Conservation (phyloP, 352 stramenopile species). For the Phytophthora chlamydospora region DNA sequence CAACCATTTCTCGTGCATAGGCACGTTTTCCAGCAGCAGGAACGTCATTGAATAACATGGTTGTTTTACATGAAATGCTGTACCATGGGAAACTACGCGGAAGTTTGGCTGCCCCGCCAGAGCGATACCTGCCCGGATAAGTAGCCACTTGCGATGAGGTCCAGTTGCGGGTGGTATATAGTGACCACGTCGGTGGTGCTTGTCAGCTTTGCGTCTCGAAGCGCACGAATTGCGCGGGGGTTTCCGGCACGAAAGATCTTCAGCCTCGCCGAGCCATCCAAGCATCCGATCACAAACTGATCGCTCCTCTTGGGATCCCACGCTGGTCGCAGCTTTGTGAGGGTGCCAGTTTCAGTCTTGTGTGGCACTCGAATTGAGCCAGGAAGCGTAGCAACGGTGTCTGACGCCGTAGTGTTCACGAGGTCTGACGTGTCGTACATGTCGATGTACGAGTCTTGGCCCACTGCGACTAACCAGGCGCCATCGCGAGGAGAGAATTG, state of each 20-base stretch:
- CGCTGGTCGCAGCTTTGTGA: conserved; percentile 68
- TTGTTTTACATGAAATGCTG: too few species aligned
- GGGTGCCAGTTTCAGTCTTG: conserved; percentile 69
- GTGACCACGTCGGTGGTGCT: conserved; percentile 43
- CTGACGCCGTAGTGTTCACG: conserved; percentile 1
- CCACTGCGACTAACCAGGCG: conserved; percentile 63
- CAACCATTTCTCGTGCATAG: too few species aligned
- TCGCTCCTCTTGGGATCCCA: conserved; percentile 64
- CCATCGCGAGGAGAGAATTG: conserved; percentile 72
- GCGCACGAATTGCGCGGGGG: conserved; percentile 53
- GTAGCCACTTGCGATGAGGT: conserved; percentile 65
- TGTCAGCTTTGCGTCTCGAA: conserved; percentile 26
- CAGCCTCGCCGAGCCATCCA: conserved; percentile 63
- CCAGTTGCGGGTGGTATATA: conserved; percentile 63
- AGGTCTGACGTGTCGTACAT: conserved; percentile 49
- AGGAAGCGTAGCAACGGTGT: conserved; percentile 33
- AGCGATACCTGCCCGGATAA: conserved; percentile 59
- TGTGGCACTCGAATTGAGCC: conserved; percentile 28
- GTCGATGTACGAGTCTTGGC: conserved; percentile 67
- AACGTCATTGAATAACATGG: too few species aligned
- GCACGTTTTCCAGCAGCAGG: too few species aligned
- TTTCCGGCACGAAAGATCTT: conserved; percentile 66
- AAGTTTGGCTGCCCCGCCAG: conserved; percentile 32
- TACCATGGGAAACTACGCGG: too few species aligned
- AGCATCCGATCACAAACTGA: conserved; percentile 67